These are phyloP conservation scores for Aspergillus costaricaensis DNA, from an alignment of 2,329 filamentous ascomycete species.

Conservation along the genomic window DNA sequence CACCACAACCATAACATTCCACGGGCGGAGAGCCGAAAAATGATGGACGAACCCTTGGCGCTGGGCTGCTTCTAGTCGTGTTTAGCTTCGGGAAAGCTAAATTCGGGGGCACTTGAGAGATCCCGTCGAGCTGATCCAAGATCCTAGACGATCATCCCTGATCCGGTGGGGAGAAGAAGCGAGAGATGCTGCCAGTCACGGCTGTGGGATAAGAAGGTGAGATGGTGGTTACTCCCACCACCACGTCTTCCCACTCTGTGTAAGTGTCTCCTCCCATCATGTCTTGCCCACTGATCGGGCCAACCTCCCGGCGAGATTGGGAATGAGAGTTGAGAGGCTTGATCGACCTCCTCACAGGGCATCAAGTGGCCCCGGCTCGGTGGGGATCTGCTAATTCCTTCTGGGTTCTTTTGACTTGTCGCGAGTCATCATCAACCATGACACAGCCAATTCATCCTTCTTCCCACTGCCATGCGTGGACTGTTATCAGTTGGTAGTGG, in stretches of 20 bases:
- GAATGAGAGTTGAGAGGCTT: not conserved
- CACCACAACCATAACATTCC: conserved; percentile 5
- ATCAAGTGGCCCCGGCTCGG: conserved; percentile 2
- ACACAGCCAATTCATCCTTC: conserved; percentile 5
- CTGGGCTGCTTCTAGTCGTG: not conserved
- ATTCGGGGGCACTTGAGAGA: not conserved
- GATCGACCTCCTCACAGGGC: conserved; percentile 1
- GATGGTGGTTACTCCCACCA: not conserved
- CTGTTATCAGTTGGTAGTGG: not conserved
- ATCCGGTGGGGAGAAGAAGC: not conserved
- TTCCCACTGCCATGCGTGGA: not conserved
- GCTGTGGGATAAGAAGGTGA: not conserved
- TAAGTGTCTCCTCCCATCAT: not conserved
- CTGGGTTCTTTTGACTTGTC: not conserved
- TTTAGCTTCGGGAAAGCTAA: conserved; percentile 8
- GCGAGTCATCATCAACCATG: not conserved
- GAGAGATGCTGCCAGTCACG: not conserved
- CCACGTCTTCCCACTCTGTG: not conserved
- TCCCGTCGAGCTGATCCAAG: not conserved
- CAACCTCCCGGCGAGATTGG: not conserved
- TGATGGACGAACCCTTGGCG: conserved; percentile 12
- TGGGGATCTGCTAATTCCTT: conserved; percentile 6
- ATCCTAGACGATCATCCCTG: conserved; percentile 7
- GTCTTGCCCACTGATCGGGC: not conserved
- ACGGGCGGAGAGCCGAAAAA: conserved; percentile 11